Base-by-base conservation (phyloP, 148 eudicot genomes). In the Vaccinium corymbosum region DNA sequence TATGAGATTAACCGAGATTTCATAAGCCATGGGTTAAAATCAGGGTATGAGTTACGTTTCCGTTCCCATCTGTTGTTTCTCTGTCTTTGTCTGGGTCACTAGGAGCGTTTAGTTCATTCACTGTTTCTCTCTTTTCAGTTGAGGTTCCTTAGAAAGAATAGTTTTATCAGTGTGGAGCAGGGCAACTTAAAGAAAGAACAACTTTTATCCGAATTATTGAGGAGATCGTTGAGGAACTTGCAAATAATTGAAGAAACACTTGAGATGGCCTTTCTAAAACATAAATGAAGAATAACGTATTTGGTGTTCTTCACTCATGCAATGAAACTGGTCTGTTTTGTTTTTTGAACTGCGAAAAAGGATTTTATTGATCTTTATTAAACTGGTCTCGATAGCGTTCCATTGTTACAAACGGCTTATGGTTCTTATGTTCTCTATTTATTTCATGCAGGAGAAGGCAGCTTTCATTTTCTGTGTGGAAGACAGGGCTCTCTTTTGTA, bases 401-500 rank as follows among this genome's bases (percentile, higher is more conserved):
- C 14, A 5, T 14, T 56, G 66, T 19, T 61, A 81, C 20, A 10
- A 16, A 78, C 56, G 38, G 29, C 53, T n/a, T 22, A 77, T 70
- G 29, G 50, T 61, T 68, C 61, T 84, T 17, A 75, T 83, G 81
- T 46, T 89, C n/a, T 35, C 29, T 20, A 52, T 74, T 17, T 2
- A 64, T 64, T 22, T 64, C 82, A 49, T 84, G 61, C 85, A 95
- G 98, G 99, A 96, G 84, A 97, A 93, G 81, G 79, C 99, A 16
- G 99, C 99, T 38, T 97, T 97, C 84, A 97, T 97, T 32, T 97
- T 97, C 91, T 97, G 99, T 71, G 98, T 97, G 27, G 99, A 97
- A 85, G 99, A 97, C 87, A 90, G 98, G 87, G 99, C 99, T 53
- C 92, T 94, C 68, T 94, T 93, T 59, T 94, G 99, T 86, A 93